phyloP scores from a whole-genome alignment of 495 filamentous ascomycete species.

The Trichoderma orchidacearum region DNA sequence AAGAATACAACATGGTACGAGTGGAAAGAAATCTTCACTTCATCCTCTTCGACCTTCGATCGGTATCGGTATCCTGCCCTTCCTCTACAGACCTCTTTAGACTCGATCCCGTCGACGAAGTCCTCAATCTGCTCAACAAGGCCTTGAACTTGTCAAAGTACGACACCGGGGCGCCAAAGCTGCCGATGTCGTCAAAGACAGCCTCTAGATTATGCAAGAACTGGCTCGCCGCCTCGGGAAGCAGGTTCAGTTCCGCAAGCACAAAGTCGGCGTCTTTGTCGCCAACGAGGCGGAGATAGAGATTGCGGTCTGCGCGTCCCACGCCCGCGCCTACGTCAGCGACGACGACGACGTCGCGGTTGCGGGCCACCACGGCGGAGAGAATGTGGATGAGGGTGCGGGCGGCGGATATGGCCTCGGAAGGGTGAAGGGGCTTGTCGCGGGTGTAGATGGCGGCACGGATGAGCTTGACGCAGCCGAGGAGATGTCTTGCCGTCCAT shows the following conservation, averaged over 20 bases:
- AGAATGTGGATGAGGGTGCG: conserved; percentile 26
- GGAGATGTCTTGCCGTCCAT: conserved; percentile 28
- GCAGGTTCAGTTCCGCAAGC: conserved; percentile 18
- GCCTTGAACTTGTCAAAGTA: conserved; percentile 16
- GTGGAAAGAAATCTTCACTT: no score
- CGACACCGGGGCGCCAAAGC: conserved; percentile 10
- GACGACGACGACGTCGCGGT: conserved; percentile 14
- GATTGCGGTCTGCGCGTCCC: conserved; percentile 14
- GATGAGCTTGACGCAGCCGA: conserved; percentile 18
- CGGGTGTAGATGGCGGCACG: conserved; percentile 19
- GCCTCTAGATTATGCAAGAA: conserved; percentile 18
- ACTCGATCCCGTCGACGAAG: not conserved
- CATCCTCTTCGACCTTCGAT: not conserved
- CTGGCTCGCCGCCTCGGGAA: conserved; percentile 23
- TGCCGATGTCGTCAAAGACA: conserved; percentile 7
- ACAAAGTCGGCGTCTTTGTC: conserved; percentile 22
- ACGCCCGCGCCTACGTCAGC: conserved; percentile 8
- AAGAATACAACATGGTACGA: not conserved
- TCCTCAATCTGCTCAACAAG: conserved; percentile 17
- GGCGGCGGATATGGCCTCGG: conserved; percentile 23
- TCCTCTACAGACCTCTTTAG: conserved; percentile 2
- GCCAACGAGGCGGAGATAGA: conserved; percentile 25
- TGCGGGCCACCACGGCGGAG: conserved; percentile 17
- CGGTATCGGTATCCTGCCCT: not conserved
- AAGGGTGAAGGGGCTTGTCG: conserved; percentile 15